Evolutionary conservation across 2,329 filamentous ascomycete genomes (phyloP).

Genomic region (Epichloe glyceriae): DNA sequence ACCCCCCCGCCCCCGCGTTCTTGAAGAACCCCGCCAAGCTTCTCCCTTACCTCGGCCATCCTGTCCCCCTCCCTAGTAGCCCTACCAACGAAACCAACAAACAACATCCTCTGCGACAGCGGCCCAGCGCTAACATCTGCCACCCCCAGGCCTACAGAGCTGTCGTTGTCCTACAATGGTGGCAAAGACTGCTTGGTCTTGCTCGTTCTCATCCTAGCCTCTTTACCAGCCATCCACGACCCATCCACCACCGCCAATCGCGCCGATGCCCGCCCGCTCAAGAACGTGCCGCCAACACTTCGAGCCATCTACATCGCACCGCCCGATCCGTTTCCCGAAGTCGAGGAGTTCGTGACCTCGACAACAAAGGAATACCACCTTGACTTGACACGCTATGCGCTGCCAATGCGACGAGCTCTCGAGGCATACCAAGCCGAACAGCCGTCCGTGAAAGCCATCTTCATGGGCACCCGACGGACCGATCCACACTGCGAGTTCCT

Average conservation of each 20-base stretch:
- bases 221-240: slow-evolving; percentile 26
- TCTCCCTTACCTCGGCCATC: neutral
- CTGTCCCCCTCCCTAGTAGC: too few relatives aligned
- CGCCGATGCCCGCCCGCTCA: slow-evolving; percentile 13
- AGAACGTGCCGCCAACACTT: slow-evolving; percentile 31
- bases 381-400: slow-evolving; percentile 57
- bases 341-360: slow-evolving; percentile 67
- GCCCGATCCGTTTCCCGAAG: slow-evolving; percentile 68
- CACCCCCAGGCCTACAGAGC: slow-evolving; percentile 49
- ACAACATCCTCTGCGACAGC: too few relatives aligned
- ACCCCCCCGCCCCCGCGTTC: neutral
- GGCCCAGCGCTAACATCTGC: neutral
- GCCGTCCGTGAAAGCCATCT: slow-evolving; percentile 47
- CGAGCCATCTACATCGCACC: slow-evolving; percentile 86
- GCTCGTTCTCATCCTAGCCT: slow-evolving; percentile 70
- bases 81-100: too few relatives aligned
- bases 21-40: neutral
- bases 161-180: slow-evolving; percentile 92
- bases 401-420: slow-evolving; percentile 73
- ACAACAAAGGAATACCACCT: slow-evolving; percentile 61
- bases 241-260: slow-evolving; percentile 12
- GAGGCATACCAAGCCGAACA: slow-evolving; percentile 58
- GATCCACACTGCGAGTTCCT: slow-evolving; percentile 78
- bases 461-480: slow-evolving; percentile 61
- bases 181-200: slow-evolving; percentile 96